Evolutionary conservation across 139 green algal species (phyloP), one percentile per base, ranked within the genome.

Genomic region (Coccomyxa sp.): DNA sequence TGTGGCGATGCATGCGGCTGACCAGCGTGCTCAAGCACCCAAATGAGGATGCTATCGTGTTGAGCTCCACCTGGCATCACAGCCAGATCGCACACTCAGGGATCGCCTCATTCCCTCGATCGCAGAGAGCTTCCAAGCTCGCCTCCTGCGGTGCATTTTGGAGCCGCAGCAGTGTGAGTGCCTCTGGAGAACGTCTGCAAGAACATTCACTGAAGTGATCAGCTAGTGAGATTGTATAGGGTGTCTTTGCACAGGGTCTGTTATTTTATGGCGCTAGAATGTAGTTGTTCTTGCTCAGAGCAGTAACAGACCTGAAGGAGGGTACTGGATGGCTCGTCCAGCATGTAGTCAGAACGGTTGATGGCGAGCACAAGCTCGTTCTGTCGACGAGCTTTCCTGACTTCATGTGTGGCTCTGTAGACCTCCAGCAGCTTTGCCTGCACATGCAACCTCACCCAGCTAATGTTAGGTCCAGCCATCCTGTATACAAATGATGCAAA

Each of bases 21-120:
- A 93, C 91, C 51, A 94, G 86, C 3, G 91, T 92, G 60, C 81
- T 88, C 21, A 98, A 92, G 86, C 92, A 95, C 28, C 91, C 95
- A 87, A 99, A 99, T 30, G 93, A 98, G 4, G 93, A 96, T 25
- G 95, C 93, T 58, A 99, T 98, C 13, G 96, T 99, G 92, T 99
- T 99, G 28, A 99, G 83, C 92, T 99, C 97, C 58, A 99, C 95
- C 91, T 99, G 92, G 38, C 80, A 89, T 21, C 63, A 71, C 21
- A 25, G 18, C 18, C 63, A 71, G 63, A 21, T 71, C 63, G 18
- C 63, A 71, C 63, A 51, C 3, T 51, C 38, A 51, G 38, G 38
- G 38, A 0, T 86, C 38, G 28, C 76, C 51, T 76, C 31, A 81
- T 25, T 66, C 28, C n/a, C 76, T 71, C 27, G 84, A 63, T 79